Percentiles rank a stretch among this genome's conserved stretches.
These are phyloP conservation scores for Stemphylium vesicarium DNA, from an alignment of 2,329 filamentous ascomycete species.

Conservation along the genomic window DNA sequence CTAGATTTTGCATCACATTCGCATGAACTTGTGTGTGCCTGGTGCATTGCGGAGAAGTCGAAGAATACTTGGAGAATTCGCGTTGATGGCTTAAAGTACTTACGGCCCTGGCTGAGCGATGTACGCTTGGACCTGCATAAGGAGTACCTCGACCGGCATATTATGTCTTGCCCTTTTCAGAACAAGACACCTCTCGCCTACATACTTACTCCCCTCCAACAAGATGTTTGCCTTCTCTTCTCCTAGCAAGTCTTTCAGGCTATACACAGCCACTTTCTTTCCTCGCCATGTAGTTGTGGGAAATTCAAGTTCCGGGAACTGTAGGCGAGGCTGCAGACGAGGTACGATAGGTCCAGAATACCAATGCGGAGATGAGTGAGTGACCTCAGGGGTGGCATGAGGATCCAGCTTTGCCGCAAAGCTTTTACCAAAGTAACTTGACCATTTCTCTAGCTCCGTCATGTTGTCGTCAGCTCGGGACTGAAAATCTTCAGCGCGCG, in stretches of 20 bases:
- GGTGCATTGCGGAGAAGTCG: no score
- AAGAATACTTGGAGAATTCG: no score
- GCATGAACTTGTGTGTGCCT: no score
- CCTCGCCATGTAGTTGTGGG: slow-evolving; percentile 39
- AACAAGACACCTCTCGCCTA: slow-evolving; percentile 33
- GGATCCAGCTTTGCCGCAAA: slow-evolving; percentile 32
- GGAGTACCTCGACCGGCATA: slow-evolving; percentile 34
- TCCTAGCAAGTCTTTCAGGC: slow-evolving; percentile 43
- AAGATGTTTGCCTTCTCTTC: slow-evolving; percentile 34
- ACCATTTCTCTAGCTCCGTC: slow-evolving; percentile 31
- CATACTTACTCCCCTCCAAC: slow-evolving; percentile 30
- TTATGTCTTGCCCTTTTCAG: slow-evolving; percentile 39
- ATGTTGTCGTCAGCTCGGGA: slow-evolving; percentile 19
- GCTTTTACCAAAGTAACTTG: slow-evolving; percentile 20
- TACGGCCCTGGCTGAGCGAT: slow-evolving; percentile 30
- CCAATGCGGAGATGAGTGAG: slow-evolving; percentile 36
- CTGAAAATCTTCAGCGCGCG: slow-evolving; percentile 33
- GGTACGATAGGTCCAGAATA: slow-evolving; percentile 34
- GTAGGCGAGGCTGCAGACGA: slow-evolving; percentile 34
- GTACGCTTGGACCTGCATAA: slow-evolving; percentile 44
- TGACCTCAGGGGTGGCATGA: slow-evolving; percentile 27
- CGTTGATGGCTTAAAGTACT: neutral
- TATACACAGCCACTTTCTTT: slow-evolving; percentile 42
- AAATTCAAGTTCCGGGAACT: slow-evolving; percentile 41
- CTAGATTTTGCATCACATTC: no score